Percentiles rank a stretch among this genome's conserved stretches.
phyloP scores from a whole-genome alignment of 768 basidiomycete species.

The Leccinum arenicola region DNA sequence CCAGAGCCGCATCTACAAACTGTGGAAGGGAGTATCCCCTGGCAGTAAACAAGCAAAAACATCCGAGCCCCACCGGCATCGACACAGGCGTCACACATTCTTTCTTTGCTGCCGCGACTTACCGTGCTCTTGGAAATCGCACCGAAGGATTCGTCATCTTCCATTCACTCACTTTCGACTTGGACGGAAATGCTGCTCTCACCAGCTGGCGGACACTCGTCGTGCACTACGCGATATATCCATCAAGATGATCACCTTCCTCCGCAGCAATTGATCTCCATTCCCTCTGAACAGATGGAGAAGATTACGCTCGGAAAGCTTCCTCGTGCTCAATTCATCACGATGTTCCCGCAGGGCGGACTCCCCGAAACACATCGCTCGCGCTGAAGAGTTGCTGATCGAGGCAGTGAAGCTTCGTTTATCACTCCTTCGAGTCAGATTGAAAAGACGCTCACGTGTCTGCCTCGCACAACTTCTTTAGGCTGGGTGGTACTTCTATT shows the following conservation, averaged over 20 bases:
- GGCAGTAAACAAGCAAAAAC: too few species aligned
- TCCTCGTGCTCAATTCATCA: neutral
- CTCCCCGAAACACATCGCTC: neutral
- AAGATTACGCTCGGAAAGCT: neutral
- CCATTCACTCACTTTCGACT: neutral
- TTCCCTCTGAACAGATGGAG: neutral
- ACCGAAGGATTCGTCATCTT: neutral
- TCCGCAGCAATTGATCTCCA: neutral
- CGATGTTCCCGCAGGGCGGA: neutral
- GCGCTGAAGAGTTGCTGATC: neutral
- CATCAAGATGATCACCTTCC: neutral
- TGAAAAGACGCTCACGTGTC: neutral
- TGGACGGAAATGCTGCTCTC: neutral
- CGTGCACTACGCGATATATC: neutral
- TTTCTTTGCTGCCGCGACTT: neutral
- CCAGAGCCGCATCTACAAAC: neutral
- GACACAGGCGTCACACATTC: neutral
- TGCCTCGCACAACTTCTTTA: neutral
- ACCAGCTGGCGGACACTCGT: neutral
- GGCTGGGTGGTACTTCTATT: neutral
- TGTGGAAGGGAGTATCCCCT: neutral
- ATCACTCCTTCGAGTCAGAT: neutral
- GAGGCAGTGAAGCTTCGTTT: neutral
- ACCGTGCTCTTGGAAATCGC: neutral
- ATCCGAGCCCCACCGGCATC: too few species aligned